Percentiles rank a stretch among this genome's conserved stretches.
Evolutionary conservation across 768 basidiomycete genomes (phyloP).

Genomic region (Rhodotorula babjevae): DNA sequence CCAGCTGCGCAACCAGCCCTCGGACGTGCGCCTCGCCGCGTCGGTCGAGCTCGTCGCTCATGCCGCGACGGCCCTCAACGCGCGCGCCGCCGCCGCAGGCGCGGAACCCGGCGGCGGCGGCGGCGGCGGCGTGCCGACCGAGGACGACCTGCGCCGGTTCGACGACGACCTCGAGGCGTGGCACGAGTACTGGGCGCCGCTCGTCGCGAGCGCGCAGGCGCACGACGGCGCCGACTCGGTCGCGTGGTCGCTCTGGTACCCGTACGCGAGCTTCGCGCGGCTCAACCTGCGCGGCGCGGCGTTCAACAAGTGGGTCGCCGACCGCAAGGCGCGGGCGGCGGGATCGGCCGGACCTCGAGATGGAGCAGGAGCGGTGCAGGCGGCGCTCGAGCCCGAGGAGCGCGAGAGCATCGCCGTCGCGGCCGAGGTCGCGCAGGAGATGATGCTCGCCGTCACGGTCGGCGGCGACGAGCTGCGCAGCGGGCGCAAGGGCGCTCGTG

Average conservation of each 20-base stretch:
- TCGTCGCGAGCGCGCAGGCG: slow-evolving; percentile 1
- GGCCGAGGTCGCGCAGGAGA: slow-evolving; percentile 21
- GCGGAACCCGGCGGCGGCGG: slow-evolving; percentile 1
- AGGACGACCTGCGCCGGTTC: slow-evolving; percentile 8
- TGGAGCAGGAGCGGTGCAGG: not conserved
- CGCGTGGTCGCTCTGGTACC: slow-evolving; percentile 21
- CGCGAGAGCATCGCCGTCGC: slow-evolving; percentile 14
- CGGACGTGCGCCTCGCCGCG: slow-evolving; percentile 34
- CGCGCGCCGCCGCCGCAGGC: not conserved
- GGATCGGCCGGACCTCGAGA: not conserved
- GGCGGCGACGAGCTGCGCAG: not conserved
- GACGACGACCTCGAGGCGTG: slow-evolving; percentile 30
- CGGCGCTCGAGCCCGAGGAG: slow-evolving; percentile 12
- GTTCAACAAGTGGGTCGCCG: slow-evolving; percentile 32
- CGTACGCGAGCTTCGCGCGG: slow-evolving; percentile 30
- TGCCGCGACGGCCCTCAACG: slow-evolving; percentile 5
- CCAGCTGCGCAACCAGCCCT: slow-evolving; percentile 6
- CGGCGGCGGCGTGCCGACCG: slow-evolving; percentile 19
- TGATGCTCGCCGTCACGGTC: slow-evolving; percentile 23
- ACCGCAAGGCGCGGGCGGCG: slow-evolving; percentile 11
- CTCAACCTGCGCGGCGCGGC: slow-evolving; percentile 30
- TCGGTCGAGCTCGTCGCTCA: slow-evolving; percentile 35
- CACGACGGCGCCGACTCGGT: slow-evolving; percentile 3
- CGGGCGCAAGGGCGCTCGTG: not conserved
- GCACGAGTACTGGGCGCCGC: slow-evolving; percentile 35